Conservation (phyloP, 2,329 filamentous ascomycete genomes). For the Colletotrichum sp. region DNA sequence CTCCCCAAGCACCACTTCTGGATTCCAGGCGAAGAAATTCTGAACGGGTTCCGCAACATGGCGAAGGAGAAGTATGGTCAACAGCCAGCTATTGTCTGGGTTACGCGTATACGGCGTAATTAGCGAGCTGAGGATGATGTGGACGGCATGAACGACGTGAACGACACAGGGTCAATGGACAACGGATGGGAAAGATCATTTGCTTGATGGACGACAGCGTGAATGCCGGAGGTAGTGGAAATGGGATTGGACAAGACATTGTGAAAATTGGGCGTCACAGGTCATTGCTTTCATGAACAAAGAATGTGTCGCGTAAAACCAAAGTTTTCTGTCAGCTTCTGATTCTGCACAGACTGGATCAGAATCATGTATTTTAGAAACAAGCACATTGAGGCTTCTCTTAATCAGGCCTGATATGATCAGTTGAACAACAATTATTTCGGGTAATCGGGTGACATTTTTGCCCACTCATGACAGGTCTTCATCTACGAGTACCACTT, state of each 20-base stretch:
- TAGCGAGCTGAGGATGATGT: neutral
- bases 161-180: neutral
- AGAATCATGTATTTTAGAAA: neutral
- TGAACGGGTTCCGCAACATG: neutral
- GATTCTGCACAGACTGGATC: neutral
- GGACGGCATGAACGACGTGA: neutral
- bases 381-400: neutral
- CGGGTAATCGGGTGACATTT: neutral
- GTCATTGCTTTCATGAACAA: neutral
- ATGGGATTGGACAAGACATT: neutral
- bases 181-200: neutral
- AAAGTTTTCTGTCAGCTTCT: neutral
- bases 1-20: neutral
- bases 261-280: neutral
- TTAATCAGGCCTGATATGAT: neutral
- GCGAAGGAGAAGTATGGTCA: neutral
- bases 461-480: neutral
- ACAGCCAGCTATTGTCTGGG: neutral
- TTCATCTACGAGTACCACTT: neutral
- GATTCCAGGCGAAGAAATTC: neutral
- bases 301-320: neutral
- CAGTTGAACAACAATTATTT: neutral
- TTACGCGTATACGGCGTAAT: rapidly evolving
- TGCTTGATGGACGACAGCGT: neutral
- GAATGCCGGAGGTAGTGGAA: neutral